Evolutionary conservation across 768 basidiomycete genomes (phyloP).

Genomic region (Clathrus columnatus): DNA sequence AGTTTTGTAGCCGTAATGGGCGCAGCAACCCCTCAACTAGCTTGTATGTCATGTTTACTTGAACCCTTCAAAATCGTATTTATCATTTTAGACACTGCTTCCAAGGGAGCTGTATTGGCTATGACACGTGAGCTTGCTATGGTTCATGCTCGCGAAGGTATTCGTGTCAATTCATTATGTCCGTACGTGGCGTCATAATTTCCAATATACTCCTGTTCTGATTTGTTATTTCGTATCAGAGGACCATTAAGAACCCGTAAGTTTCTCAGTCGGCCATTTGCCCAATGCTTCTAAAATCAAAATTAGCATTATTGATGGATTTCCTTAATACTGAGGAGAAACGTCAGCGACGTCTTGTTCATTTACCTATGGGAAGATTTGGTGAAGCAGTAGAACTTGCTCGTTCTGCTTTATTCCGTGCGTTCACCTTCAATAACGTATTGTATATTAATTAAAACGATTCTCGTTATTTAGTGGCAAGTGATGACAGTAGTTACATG

Average conservation of each 20-base stretch:
- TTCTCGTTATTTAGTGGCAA: slow-evolving; percentile 59
- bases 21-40: slow-evolving; percentile 39
- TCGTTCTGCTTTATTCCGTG: slow-evolving; percentile 86
- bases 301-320: slow-evolving; percentile 90
- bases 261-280: slow-evolving; percentile 17
- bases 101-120: slow-evolving; percentile 87
- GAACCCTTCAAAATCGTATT: slow-evolving; percentile 53
- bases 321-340: slow-evolving; percentile 97
- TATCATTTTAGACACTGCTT: neutral
- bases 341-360: slow-evolving; percentile 79
- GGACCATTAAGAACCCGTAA: slow-evolving; percentile 92
- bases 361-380: slow-evolving; percentile 94
- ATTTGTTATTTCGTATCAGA: slow-evolving; percentile 31
- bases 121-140: slow-evolving; percentile 98
- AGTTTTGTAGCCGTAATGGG: slow-evolving; percentile 95
- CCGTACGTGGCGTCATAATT: slow-evolving; percentile 50
- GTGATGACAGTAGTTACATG: slow-evolving; percentile 93
- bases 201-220: neutral
- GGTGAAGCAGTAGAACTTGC: slow-evolving; percentile 96
- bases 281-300: neutral
- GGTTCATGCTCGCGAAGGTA: slow-evolving; percentile 96
- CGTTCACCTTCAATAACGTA: slow-evolving; percentile 25
- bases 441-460: neutral
- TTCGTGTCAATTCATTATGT: slow-evolving; percentile 92
- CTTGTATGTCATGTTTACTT: neutral